Evolutionary conservation across 2,329 filamentous ascomycete genomes (phyloP), one percentile per base, ranked within the genome.

Genomic region (Colletotrichum aenigma): DNA sequence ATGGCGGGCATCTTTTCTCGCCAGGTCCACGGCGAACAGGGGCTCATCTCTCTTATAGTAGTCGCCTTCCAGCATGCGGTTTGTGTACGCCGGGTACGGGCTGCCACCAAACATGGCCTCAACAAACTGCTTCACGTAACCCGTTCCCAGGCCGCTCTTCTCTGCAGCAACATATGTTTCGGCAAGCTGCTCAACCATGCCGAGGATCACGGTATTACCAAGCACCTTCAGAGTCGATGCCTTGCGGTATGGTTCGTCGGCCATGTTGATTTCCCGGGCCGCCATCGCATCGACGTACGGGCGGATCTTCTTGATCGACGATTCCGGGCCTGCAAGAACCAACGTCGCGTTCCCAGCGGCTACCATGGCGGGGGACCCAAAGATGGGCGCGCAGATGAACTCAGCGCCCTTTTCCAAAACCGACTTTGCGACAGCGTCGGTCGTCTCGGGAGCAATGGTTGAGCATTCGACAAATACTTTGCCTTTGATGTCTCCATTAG

Each of bases 391-490:
- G 1, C 94, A 94, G 21, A 98, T 91, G 81, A 98, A 97, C 52
- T 92, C 88, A 4, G 90, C 95, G 7, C 94, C 94, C 28, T 88
- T 88, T 3, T 83, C 88, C 15, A 87, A 86, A 75, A 94, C 86
- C 30, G 84, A 87, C 78, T 91, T 87, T 30, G 93, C 93, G 4
- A 95, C 84, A 30, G 88, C 88, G 76, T 94, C 91, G 2, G 94
- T 94, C 6, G 94, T 95, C 71, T 96, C 93, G 0, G 96, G 96
- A 83, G 97, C 94, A 43, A 98, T 91, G 30, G 96, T 98, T 5
- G 95, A 97, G 88, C 94, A 96, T 82, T 98, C 96, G 36, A 98
- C 90, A 78, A 98, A 93, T 18, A 97, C 87, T 86, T 98, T 98
- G 76, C 91, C 92, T 32, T 88, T 88, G 21, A 94, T 85, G 73